Conservation (phyloP, 331 rosid species). For the Stylosanthes scabra region DNA sequence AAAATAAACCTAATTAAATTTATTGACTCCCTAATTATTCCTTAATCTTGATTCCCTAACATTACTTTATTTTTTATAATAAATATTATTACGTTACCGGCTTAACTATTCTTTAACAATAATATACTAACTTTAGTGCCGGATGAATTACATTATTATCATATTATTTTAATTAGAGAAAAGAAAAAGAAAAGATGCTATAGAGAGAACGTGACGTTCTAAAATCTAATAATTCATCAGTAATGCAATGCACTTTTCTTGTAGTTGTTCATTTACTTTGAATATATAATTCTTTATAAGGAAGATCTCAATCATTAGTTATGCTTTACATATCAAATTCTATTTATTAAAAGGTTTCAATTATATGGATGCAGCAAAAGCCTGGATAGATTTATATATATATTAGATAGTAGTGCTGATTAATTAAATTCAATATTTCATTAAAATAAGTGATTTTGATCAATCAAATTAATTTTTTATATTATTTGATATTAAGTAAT, state of each 20-base stretch:
- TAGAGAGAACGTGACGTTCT: slow-evolving; percentile 35
- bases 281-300: slow-evolving; percentile 19
- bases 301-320: slow-evolving; percentile 37
- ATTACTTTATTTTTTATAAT: too few relatives aligned
- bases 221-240: not conserved
- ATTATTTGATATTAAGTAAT: too few relatives aligned
- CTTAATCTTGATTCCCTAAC: too few relatives aligned
- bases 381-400: not conserved
- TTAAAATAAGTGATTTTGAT: too few relatives aligned
- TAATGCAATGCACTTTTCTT: slow-evolving; percentile 30
- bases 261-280: slow-evolving; percentile 4
- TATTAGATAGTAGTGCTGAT: not conserved
- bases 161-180: not conserved
- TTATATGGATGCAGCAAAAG: slow-evolving; percentile 3
- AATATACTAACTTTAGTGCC: not conserved
- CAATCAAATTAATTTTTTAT: too few relatives aligned
- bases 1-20: too few relatives aligned
- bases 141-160: not conserved
- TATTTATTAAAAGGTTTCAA: not conserved
- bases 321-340: slow-evolving; percentile 17
- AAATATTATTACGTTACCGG: not conserved
- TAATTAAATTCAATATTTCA: too few relatives aligned
- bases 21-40: too few relatives aligned
- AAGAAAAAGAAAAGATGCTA: slow-evolving; percentile 22
- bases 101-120: not conserved